Conservation (phyloP, 1,284 basidiomycete species). For the Cryptococcus amylolentus region DNA sequence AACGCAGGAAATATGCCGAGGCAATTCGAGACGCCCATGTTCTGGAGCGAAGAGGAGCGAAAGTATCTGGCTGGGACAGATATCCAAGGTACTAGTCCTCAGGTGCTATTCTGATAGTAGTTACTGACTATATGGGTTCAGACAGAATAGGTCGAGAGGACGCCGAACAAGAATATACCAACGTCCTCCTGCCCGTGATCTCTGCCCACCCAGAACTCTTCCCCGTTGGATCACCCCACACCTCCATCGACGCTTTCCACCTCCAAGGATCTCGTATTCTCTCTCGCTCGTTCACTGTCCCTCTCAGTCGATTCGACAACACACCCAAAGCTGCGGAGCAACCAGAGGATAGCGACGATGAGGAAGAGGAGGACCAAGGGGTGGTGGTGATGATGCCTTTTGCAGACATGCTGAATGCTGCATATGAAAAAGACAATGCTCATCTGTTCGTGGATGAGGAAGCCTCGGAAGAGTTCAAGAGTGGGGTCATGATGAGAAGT, state of each 20-base stretch:
- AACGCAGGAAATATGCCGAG: constrained; percentile 58
- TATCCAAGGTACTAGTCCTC: constrained; percentile 65
- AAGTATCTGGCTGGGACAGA: constrained; percentile 76
- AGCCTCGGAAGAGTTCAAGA: neutral
- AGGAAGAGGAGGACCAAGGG: constrained; percentile 58
- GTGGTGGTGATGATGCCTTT: constrained; percentile 93
- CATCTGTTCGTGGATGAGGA: constrained; percentile 29
- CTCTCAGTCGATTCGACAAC: constrained; percentile 19
- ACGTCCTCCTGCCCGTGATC: constrained; percentile 64
- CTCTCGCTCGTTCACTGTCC: constrained; percentile 59
- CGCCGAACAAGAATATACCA: constrained; percentile 70
- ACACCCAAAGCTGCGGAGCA: neutral
- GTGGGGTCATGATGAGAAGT: constrained; percentile 13
- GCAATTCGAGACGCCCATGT: constrained; percentile 88
- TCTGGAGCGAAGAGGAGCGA: constrained; percentile 76
- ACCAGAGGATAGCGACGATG: constrained; percentile 30
- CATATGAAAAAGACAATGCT: constrained; percentile 77
- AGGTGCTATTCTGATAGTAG: neutral
- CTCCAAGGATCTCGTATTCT: constrained; percentile 90
- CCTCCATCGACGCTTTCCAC: constrained; percentile 76
- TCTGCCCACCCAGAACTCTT: constrained; percentile 71
- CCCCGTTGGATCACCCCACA: constrained; percentile 56
- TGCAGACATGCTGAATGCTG: constrained; percentile 91
- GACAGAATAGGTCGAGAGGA: constrained; percentile 84
- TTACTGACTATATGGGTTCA: constrained; percentile 34